Percentiles rank a stretch among this genome's conserved stretches.
Evolutionary conservation across 208 protist species (phyloP).

Genomic region (Acanthamoeba healyi): DNA sequence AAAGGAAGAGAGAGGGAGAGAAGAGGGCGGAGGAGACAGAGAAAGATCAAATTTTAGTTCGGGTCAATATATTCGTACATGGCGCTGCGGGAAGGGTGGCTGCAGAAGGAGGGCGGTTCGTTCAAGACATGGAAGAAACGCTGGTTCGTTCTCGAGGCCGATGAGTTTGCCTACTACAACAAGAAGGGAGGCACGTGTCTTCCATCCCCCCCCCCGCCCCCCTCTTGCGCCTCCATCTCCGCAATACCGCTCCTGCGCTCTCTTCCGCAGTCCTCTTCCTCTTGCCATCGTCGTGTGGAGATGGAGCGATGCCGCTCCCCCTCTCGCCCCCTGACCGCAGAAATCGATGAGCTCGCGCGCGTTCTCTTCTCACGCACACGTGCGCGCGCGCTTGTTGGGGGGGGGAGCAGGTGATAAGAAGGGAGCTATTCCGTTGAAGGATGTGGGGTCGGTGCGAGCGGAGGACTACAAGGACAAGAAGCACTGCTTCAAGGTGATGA

Average conservation of each 20-base stretch:
- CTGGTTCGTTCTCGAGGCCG: conserved; percentile 3
- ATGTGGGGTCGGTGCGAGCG: background rate
- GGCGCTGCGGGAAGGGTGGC: conserved; percentile 2
- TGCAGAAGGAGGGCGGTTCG: conserved; percentile 9
- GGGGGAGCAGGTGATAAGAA: background rate
- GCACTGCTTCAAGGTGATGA: conserved; percentile 48
- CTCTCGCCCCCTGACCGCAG: too few relatives aligned
- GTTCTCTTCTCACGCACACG: too few relatives aligned
- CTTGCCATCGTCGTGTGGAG: background rate
- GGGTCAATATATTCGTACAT: too few relatives aligned
- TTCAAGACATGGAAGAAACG: conserved; percentile 59
- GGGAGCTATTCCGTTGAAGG: conserved; percentile 15
- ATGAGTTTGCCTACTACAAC: conserved; percentile 23
- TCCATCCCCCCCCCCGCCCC: too few relatives aligned
- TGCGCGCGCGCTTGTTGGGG: too few relatives aligned
- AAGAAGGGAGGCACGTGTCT: conserved; percentile 13
- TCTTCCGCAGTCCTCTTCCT: background rate
- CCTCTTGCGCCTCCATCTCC: too few relatives aligned
- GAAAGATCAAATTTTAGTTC: too few relatives aligned
- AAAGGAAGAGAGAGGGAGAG: too few relatives aligned
- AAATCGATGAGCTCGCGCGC: too few relatives aligned
- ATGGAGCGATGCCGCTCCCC: background rate
- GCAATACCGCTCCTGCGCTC: too few relatives aligned
- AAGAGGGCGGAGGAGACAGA: too few relatives aligned
- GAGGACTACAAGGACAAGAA: conserved; percentile 59